Conservation (phyloP, 306 rosid species). For the Macrotyloma uniflorum region DNA sequence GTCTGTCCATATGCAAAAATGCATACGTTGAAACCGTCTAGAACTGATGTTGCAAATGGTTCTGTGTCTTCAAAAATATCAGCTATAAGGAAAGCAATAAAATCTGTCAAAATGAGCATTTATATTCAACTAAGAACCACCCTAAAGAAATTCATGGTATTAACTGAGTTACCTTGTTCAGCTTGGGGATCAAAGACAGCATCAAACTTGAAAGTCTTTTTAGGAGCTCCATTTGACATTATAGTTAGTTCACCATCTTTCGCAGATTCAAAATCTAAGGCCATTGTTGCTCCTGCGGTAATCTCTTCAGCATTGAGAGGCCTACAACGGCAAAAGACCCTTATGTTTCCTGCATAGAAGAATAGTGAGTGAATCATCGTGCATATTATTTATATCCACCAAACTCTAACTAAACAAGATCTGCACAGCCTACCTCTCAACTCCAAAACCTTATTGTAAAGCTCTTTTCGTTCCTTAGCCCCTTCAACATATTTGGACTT, state of each 20-base stretch:
- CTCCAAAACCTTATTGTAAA: conserved; percentile 90
- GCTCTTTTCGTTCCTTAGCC: conserved; percentile 78
- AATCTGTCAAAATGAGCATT: conserved; percentile 13
- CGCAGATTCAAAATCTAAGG: conserved; percentile 83
- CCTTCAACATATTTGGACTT: conserved; percentile 75
- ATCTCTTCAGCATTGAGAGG: conserved; percentile 78
- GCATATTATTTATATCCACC: conserved; percentile 3
- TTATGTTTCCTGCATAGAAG: conserved; percentile 75
- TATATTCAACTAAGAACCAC: conserved; percentile 12
- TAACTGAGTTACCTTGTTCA: conserved; percentile 68
- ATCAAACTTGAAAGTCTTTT: conserved; percentile 79
- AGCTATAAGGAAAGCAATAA: conserved; percentile 47
- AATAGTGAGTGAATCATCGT: conserved; percentile 28
- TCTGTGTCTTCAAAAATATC: conserved; percentile 84
- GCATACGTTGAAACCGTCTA: conserved; percentile 96
- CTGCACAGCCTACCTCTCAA: conserved; percentile 68
- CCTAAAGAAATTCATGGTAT: not conserved
- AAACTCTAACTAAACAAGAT: conserved; percentile 31
- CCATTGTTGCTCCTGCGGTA: conserved; percentile 70
- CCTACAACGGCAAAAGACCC: conserved; percentile 97
- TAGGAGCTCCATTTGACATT: conserved; percentile 75
- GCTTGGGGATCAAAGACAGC: conserved; percentile 86
- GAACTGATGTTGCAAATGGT: conserved; percentile 82
- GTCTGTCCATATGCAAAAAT: conserved; percentile 97
- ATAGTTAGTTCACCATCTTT: conserved; percentile 86